phyloP scores from a whole-genome alignment of 371 early-diverging fungal species.

The Catenaria anguillulae region DNA sequence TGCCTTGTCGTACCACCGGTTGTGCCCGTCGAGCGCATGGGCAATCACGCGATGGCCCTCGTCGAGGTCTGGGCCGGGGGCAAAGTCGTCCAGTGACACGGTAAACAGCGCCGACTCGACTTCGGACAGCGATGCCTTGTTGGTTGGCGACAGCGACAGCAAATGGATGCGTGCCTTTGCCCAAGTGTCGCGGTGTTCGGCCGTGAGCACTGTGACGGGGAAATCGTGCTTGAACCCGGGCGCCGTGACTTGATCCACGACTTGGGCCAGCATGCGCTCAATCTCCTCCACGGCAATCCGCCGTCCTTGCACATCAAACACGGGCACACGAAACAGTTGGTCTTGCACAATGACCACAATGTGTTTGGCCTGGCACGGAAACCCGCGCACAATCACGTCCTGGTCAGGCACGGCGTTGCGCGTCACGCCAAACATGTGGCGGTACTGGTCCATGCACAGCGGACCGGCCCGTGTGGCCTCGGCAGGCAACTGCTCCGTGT shows the following conservation, averaged over 20 bases:
- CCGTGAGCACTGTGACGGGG: slow-evolving; percentile 58
- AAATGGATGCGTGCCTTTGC: slow-evolving; percentile 43
- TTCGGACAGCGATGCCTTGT: slow-evolving; percentile 28
- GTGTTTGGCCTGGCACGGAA: slow-evolving; percentile 37
- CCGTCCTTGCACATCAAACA: slow-evolving; percentile 28
- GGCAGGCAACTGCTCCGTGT: slow-evolving; percentile 34
- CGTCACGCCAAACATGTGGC: slow-evolving; percentile 53
- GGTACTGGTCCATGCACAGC: slow-evolving; percentile 77
- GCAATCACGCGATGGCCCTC: slow-evolving; percentile 21
- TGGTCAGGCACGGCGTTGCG: slow-evolving; percentile 59
- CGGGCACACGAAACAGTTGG: slow-evolving; percentile 58
- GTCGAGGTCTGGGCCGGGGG: slow-evolving; percentile 12
- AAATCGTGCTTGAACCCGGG: slow-evolving; percentile 21
- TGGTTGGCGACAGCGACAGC: slow-evolving; percentile 29
- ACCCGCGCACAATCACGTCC: slow-evolving; percentile 28
- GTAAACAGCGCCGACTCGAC: slow-evolving; percentile 58
- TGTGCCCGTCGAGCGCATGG: slow-evolving; percentile 50
- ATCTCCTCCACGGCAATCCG: slow-evolving; percentile 47
- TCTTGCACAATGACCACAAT: slow-evolving; percentile 56
- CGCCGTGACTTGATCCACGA: not conserved
- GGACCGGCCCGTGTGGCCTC: slow-evolving; percentile 37
- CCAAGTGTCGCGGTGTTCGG: slow-evolving; percentile 77
- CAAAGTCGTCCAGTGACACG: slow-evolving; percentile 54
- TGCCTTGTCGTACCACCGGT: slow-evolving; percentile 83
- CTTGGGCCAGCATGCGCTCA: slow-evolving; percentile 31